Conservation (phyloP, 1,284 basidiomycete species). For the Leccinum olivaceoglutinosum region DNA sequence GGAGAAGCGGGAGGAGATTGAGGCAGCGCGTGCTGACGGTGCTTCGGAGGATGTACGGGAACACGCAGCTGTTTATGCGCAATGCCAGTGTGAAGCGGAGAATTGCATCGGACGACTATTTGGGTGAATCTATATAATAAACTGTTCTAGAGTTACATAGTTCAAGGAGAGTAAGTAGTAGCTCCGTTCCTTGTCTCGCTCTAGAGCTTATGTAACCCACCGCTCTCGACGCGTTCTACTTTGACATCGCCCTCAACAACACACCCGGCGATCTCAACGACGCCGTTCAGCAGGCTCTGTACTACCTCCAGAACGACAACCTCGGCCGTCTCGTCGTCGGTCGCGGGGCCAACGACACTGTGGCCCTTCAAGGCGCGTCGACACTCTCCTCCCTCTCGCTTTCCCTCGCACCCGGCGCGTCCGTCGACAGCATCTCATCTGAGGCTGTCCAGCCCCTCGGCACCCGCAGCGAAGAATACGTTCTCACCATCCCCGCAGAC, state of each 20-base stretch:
- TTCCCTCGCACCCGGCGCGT: slow-evolving; percentile 33
- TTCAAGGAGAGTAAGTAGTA: too few relatives aligned
- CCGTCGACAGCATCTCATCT: slow-evolving; percentile 38
- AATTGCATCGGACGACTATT: slow-evolving; percentile 39
- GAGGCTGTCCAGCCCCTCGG: slow-evolving; percentile 54
- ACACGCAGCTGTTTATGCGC: slow-evolving; percentile 38
- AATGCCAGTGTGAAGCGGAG: slow-evolving; percentile 48
- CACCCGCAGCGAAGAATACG: slow-evolving; percentile 62
- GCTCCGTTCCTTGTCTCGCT: too few relatives aligned
- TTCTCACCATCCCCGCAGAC: slow-evolving; percentile 54
- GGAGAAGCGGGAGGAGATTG: slow-evolving; percentile 41
- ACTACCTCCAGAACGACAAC: slow-evolving; percentile 42
- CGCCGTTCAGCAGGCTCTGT: slow-evolving; percentile 37
- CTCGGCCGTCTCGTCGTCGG: slow-evolving; percentile 48
- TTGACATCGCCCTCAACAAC: slow-evolving; percentile 34
- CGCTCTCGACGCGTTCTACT: slow-evolving; percentile 41
- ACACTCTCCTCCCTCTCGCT: slow-evolving; percentile 35
- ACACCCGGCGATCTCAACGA: slow-evolving; percentile 41
- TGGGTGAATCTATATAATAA: slow-evolving; percentile 2
- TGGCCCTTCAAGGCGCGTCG: slow-evolving; percentile 26
- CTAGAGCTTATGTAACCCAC: slow-evolving; percentile 4
- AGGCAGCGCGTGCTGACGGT: slow-evolving; percentile 4
- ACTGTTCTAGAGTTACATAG: neutral
- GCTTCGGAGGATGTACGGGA: slow-evolving; percentile 17
- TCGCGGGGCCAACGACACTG: slow-evolving; percentile 39